Evolutionary conservation across 2,329 filamentous ascomycete genomes (phyloP), one percentile per base, ranked within the genome.

Genomic region (Monosporascus sp.): DNA sequence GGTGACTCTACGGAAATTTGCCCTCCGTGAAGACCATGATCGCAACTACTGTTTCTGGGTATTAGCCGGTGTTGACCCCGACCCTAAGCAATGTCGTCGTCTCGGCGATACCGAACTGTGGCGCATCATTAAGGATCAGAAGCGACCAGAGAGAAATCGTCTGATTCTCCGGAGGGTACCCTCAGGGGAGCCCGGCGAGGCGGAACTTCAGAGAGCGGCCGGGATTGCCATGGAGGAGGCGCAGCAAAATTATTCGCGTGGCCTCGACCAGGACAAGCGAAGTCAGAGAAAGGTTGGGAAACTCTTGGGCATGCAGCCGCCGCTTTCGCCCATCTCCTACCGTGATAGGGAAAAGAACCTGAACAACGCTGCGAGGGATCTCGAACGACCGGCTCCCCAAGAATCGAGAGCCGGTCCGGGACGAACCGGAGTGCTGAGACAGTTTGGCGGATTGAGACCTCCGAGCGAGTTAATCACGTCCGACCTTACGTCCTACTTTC

Each of bases 11-110:
- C 85, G 88, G 61, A 97, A 97, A 70, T 89, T 96, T 58, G 85
- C 86, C 41, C 80, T 96, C 31, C 89, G 91, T 22, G 91, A 96
- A 66, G 89, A 93, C 58, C 91, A 97, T 65, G 89, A 94, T 68
- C 85, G 91, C 64, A 96, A 95, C 66, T 97, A 96, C 73, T 97
- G 92, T 75, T 97, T 99, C 74, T 97, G 94, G 78, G 87, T 96
- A 1, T 78, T 97, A 54, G 87, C 90, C 60, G 93, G 92, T 49
- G 77, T 91, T 40, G 91, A 97, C 48, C 86, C 92, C 2, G 87
- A 94, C 61, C 87, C 91, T 31, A 82, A 80, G 49, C 85, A 91
- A 65, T 95, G 90, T 68, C 86, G 91, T 55, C 85, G 89, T 49
- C 78, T 97, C 40, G 86, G 87, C 37, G 94, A 99, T 65, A 86